A percentile compares a stretch with the other conserved stretches of the same genome.
These are phyloP conservation scores for Eremomyces bilateralis DNA, from an alignment of 495 filamentous ascomycete genomes.

Conservation along the genomic window DNA sequence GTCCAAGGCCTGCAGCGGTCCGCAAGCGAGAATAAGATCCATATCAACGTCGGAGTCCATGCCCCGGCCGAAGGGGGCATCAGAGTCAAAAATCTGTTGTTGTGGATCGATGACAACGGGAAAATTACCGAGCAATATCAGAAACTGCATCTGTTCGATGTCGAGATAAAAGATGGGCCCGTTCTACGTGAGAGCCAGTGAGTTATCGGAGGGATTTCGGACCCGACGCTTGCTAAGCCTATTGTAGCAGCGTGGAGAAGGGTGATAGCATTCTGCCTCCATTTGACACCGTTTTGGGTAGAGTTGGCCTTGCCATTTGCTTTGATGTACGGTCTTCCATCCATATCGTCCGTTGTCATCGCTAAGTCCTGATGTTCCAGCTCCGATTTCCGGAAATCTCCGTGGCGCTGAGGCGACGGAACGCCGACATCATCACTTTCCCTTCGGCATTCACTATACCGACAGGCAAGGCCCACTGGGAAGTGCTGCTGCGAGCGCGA, in stretches of 20 bases:
- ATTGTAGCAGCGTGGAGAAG: conserved; percentile 32
- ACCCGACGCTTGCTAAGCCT: neutral
- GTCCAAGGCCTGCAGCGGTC: conserved; percentile 47
- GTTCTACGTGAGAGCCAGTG: conserved; percentile 37
- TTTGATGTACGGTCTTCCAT: conserved; percentile 60
- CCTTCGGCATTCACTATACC: conserved; percentile 81
- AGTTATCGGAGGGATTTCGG: too few species aligned
- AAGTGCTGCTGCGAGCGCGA: conserved; percentile 48
- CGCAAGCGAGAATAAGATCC: conserved; percentile 34
- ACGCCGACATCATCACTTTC: conserved; percentile 62
- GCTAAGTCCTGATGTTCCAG: conserved; percentile 10
- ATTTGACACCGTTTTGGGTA: conserved; percentile 49
- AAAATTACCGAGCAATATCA: conserved; percentile 42
- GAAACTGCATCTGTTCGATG: conserved; percentile 63
- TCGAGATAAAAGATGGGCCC: conserved; percentile 41
- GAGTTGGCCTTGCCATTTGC: conserved; percentile 61
- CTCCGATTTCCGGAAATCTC: conserved; percentile 64
- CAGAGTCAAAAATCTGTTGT: conserved; percentile 38
- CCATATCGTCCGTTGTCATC: neutral
- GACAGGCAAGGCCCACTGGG: conserved; percentile 77
- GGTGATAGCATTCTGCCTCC: conserved; percentile 39
- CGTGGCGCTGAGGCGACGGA: conserved; percentile 39
- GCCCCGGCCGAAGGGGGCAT: conserved; percentile 37
- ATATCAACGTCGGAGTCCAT: conserved; percentile 80
- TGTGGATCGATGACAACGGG: conserved; percentile 49